Evolutionary conservation across 2,329 filamentous ascomycete genomes (phyloP).

Genomic region (Parafenestella ontariensis): DNA sequence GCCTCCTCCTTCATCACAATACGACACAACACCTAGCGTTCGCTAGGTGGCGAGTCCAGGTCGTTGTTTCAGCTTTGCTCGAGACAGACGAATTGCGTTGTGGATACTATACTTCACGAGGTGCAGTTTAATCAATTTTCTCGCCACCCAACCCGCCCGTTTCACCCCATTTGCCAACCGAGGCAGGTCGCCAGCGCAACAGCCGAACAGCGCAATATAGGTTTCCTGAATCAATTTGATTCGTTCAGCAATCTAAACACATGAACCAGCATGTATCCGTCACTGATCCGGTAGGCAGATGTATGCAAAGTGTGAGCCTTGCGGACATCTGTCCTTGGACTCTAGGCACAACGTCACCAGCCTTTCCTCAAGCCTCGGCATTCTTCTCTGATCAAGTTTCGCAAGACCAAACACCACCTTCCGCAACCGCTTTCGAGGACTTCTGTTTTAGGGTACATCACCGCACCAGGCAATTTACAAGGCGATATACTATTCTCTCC

Average conservation of each 20-base stretch:
- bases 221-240: not conserved
- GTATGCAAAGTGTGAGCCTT: not conserved
- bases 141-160: conserved; percentile 19
- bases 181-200: conserved; percentile 6
- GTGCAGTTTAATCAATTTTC: conserved; percentile 19
- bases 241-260: conserved; percentile 3
- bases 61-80: conserved; percentile 14
- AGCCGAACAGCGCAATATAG: not conserved
- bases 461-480: not conserved
- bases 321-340: not conserved
- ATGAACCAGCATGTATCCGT: conserved; percentile 1
- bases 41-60: not conserved
- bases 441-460: conserved; percentile 2
- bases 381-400: no score
- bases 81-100: conserved; percentile 12
- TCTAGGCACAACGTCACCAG: not conserved
- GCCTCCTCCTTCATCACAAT: conserved; percentile 1
- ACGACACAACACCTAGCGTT: not conserved
- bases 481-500: conserved; percentile 10
- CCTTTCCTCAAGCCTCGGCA: not conserved
- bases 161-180: conserved; percentile 21
- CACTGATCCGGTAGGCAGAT: not conserved
- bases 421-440: not conserved
- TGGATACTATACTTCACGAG: conserved; percentile 7
- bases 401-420: not conserved